Conservation (phyloP, 2,329 filamentous ascomycete species). For the Fusarium sp. region DNA sequence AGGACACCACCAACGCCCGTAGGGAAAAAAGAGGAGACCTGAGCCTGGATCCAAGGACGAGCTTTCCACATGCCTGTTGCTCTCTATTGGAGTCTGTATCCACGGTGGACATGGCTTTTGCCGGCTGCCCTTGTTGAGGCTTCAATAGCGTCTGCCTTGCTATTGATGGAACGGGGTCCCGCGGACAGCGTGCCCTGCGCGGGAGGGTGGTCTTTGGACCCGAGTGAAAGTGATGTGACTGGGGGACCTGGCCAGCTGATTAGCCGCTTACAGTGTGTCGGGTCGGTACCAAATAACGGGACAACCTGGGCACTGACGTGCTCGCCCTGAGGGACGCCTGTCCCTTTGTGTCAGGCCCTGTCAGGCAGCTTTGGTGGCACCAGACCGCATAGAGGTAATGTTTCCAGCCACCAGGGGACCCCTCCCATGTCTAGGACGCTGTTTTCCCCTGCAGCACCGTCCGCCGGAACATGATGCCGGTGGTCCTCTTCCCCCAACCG, state of each 20-base stretch:
- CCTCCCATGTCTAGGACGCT: neutral
- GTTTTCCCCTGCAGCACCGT: conserved; percentile 6
- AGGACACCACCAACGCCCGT: conserved; percentile 2
- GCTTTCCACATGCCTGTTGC: conserved; percentile 21
- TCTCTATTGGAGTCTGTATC: conserved; percentile 3
- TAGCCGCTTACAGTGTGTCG: neutral
- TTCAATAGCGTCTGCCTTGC: neutral
- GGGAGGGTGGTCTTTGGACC: neutral
- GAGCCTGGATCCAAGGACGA: neutral
- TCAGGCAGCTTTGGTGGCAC: conserved; percentile 6
- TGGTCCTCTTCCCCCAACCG: conserved; percentile 31
- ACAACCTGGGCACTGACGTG: neutral
- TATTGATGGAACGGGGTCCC: neutral
- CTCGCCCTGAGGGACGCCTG: neutral
- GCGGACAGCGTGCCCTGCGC: neutral
- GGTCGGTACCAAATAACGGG: conserved; percentile 1
- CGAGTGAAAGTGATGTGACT: neutral
- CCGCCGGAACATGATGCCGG: conserved; percentile 29
- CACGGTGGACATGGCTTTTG: conserved; percentile 4
- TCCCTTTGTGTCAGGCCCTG: neutral
- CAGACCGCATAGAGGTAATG: conserved; percentile 17
- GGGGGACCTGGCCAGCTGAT: neutral
- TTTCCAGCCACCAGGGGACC: conserved; percentile 4
- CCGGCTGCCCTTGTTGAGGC: neutral
- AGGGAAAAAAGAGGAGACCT: neutral